Base-by-base conservation (phyloP, 768 basidiomycete species). In the Leucosporidium yakuticum region DNA sequence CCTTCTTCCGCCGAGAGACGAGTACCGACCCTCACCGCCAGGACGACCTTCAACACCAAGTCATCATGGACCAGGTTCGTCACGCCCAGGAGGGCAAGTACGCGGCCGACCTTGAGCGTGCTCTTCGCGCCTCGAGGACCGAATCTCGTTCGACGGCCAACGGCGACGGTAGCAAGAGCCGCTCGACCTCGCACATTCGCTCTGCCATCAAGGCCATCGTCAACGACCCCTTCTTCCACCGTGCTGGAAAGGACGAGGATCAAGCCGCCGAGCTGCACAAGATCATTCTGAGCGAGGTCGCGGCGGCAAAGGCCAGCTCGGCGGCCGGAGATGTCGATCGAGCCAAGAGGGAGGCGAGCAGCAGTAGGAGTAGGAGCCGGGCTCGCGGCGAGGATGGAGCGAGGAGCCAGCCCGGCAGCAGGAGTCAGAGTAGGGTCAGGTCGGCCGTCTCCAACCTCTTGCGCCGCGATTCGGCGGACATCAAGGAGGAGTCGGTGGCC, bases 151-250 rank as follows among this genome's bases (percentile, higher is more conserved):
- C 31, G 62, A 15, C 7, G 4, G 5, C 50, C 51, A 19, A 27
- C 6, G 9, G n/a, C 14, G 50, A 50, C n/a, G 62, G 12, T 0
- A 62, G 51, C 53, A 14, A 34, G 34, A 20, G 15, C 6, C 3
- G 53, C 5, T 23, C 32, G 1, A 27, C 51, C 34, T 36, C 31
- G 23, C 34, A 50, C 19, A 55, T 63, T 21, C 36, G 62, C 19
- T 36, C 23, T 4, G 36, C 53, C 4, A 63, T 63, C 39, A 39
- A 31, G 25, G 19, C 62, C 44, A 50, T 63, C 53, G 62, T 55
- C 53, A 27, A 54, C n/a, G 62, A 63, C 39, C 62, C 62, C 21
- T 63, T 63, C 53, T 63, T 50, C 25, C 51, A 63, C 31, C 61
- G 61, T n/a, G 12, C 51, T n/a, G 51, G 51, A 12, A n/a, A 53